Evolutionary conservation across 192 early-diverging fungal species (phyloP).

Genomic region (Podila epicladia): DNA sequence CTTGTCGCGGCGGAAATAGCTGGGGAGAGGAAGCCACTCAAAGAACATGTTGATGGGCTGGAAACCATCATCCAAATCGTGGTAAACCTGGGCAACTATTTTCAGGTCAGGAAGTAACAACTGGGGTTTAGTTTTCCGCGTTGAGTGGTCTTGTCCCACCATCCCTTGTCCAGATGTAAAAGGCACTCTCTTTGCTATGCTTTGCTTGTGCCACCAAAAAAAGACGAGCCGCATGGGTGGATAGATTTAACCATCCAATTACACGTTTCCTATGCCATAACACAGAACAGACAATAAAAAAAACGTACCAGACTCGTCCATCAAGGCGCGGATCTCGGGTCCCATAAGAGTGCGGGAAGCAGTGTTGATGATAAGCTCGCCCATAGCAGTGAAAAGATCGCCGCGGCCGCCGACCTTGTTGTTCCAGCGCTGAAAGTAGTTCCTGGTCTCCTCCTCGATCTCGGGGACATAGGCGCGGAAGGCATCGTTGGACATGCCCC

Average conservation of each 20-base stretch:
- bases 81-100: slow-evolving; percentile 90
- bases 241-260: neutral
- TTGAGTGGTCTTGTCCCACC: too few relatives aligned
- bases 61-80: slow-evolving; percentile 94
- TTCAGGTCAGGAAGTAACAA: neutral
- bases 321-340: slow-evolving; percentile 86
- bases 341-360: slow-evolving; percentile 96
- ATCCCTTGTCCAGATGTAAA: too few relatives aligned
- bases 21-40: slow-evolving; percentile 88
- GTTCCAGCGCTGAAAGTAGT: slow-evolving; percentile 79
- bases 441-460: slow-evolving; percentile 81
- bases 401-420: slow-evolving; percentile 61
- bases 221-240: neutral
- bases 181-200: too few relatives aligned
- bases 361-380: slow-evolving; percentile 93
- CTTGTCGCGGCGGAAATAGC: slow-evolving; percentile 85
- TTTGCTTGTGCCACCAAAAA: neutral
- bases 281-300: neutral
- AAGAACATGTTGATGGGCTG: slow-evolving; percentile 96
- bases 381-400: slow-evolving; percentile 84
- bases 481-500: slow-evolving; percentile 85
- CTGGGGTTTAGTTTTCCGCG: neutral
- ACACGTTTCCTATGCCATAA: neutral
- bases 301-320: slow-evolving; percentile 69
- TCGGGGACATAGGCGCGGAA: slow-evolving; percentile 91